Conservation (phyloP, 169 alveolate species). For the Cryptosporidium meleagridis region DNA sequence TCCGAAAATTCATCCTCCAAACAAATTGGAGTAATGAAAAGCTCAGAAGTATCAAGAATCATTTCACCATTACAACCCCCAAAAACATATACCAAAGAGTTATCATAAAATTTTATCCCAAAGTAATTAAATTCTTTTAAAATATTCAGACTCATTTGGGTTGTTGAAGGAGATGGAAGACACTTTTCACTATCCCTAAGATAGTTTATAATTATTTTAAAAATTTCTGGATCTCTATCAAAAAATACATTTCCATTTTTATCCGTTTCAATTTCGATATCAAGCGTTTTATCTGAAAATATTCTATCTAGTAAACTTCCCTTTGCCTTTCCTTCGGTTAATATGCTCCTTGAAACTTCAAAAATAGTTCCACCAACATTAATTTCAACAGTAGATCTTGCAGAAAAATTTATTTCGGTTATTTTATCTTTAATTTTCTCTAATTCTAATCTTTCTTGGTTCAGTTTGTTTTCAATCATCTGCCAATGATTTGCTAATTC, state of each 20-base stretch:
- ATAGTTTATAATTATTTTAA: slow-evolving; percentile 30
- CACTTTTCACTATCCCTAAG: slow-evolving; percentile 17
- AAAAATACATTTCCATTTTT: slow-evolving; percentile 52
- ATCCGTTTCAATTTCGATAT: slow-evolving; percentile 49
- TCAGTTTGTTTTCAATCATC: slow-evolving; percentile 22
- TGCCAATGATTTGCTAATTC: slow-evolving; percentile 56
- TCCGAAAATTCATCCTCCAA: not conserved
- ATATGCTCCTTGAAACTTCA: slow-evolving; percentile 40
- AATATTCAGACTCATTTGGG: slow-evolving; percentile 34
- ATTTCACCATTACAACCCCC: slow-evolving; percentile 68
- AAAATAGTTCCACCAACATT: slow-evolving; percentile 64
- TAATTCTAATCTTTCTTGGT: slow-evolving; percentile 38
- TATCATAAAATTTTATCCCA: slow-evolving; percentile 46
- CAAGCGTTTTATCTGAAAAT: slow-evolving; percentile 57
- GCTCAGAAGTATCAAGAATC: slow-evolving; percentile 52
- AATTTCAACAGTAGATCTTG: slow-evolving; percentile 45
- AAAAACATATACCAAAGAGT: slow-evolving; percentile 51
- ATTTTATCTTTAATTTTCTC: slow-evolving; percentile 39
- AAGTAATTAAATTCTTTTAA: slow-evolving; percentile 44
- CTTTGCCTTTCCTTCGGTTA: slow-evolving; percentile 63
- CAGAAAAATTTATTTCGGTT: not conserved
- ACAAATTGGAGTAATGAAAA: slow-evolving; percentile 23
- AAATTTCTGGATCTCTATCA: slow-evolving; percentile 73
- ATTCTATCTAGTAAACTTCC: slow-evolving; percentile 53
- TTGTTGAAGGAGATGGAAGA: slow-evolving; percentile 10